phyloP scores from a whole-genome alignment of 352 stramenopile genomes.

The Pythium brassicae region DNA sequence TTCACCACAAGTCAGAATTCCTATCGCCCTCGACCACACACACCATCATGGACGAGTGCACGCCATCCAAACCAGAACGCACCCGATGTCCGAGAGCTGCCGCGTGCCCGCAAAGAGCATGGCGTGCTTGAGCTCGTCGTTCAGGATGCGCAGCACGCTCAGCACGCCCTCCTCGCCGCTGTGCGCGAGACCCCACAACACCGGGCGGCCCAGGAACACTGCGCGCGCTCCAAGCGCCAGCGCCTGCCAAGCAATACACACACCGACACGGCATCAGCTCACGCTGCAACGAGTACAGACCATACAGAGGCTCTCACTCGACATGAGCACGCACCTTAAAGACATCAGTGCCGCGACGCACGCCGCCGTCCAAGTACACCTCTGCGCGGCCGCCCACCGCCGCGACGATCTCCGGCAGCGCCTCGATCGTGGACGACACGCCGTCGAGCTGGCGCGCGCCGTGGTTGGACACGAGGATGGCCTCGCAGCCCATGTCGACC shows the following conservation, averaged over 20 bases:
- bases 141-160: constrained; percentile 88
- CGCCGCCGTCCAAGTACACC: constrained; percentile 93
- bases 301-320: background rate
- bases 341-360: constrained; percentile 93
- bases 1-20: background rate
- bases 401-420: constrained; percentile 85
- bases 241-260: constrained; percentile 24
- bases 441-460: constrained; percentile 91
- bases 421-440: constrained; percentile 89
- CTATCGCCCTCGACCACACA: too few species aligned
- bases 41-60: too few species aligned
- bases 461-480: constrained; percentile 93
- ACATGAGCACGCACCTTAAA: constrained; percentile 75
- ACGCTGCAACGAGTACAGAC: too few species aligned
- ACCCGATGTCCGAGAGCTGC: constrained; percentile 71
- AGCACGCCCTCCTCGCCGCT: constrained; percentile 86
- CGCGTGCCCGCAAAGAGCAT: constrained; percentile 86
- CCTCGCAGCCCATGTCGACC: constrained; percentile 87
- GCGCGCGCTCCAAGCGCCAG: constrained; percentile 91
- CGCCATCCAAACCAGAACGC: constrained; percentile 8
- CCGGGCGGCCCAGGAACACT: constrained; percentile 92
- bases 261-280: background rate
- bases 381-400: constrained; percentile 81
- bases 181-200: constrained; percentile 92
- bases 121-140: constrained; percentile 89